Base-by-base conservation (phyloP, 129 eudicot genomes). In the Escallonia herrerae region DNA sequence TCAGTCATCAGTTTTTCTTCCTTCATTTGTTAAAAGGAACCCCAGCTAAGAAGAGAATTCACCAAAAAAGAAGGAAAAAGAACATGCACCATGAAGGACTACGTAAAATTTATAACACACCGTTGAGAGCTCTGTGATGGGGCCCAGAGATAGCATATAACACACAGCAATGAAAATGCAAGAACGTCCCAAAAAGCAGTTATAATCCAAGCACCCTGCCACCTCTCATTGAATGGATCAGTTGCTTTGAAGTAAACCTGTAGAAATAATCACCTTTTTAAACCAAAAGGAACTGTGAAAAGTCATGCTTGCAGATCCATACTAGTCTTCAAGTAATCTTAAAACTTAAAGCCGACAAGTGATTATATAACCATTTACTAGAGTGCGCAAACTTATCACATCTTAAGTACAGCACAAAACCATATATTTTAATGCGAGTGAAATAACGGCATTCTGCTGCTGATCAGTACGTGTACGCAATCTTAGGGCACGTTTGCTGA, bases 151-250 rank as follows among this genome's bases (percentile, higher is more conserved):
- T 82, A 94, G 83, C 99, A 94, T 70, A 94, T 89, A 65, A 89
- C 91, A 64, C 83, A 89, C 41, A 94, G 93, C 70, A 94, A 57
- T 61, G 86, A 84, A 66, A 89, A 82, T 58, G 99, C 90, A 70
- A 94, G 87, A 77, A 94, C 82, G 84, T 94, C 99, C 99, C 99
- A 94, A 73, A 94, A 94, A 72, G 97, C 95, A 65, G 94, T 86
- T 76, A 94, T 89, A 56, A 89, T 82, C 99, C 99, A 94, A 44
- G 77, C 99, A 55, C 88, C 81, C 79, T 94, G 95, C 99, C 99
- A 94, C 81, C 88, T 87, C 85, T 94, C 99, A 55, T 94, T 94
- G 68, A 89, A 94, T 59, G 99, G 99, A 81, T 94, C 99, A 5
- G 97, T 94, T 76, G 97, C 90, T 83, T 94, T 94, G 63, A 89